A percentile compares a stretch with the other conserved stretches of the same genome.
Evolutionary conservation across 2,329 filamentous ascomycete genomes (phyloP).

Genomic region (Cladosporium velox): DNA sequence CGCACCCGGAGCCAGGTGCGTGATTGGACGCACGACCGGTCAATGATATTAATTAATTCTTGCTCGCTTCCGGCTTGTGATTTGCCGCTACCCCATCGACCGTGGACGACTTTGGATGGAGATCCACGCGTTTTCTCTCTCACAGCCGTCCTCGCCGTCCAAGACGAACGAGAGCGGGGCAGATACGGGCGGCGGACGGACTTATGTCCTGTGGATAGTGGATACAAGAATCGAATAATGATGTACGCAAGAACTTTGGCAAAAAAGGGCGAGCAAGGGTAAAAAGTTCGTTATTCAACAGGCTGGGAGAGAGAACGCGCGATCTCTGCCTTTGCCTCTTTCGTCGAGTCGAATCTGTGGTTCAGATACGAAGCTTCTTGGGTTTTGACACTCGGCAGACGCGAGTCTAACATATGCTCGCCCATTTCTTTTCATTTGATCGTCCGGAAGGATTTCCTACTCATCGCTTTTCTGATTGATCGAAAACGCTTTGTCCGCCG

Average conservation of each 20-base stretch:
- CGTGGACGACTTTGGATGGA: background rate
- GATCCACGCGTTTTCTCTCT: background rate
- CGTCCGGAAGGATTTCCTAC: conserved; percentile 14
- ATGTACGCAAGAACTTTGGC: background rate
- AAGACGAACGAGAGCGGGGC: background rate
- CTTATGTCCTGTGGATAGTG: background rate
- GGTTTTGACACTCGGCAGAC: background rate
- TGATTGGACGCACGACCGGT: background rate
- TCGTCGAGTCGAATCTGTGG: background rate
- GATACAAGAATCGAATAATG: background rate
- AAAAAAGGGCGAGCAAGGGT: background rate
- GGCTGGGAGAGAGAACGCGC: background rate
- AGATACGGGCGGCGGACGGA: background rate
- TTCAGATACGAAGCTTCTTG: background rate
- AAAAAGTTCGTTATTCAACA: background rate
- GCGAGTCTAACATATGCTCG: background rate
- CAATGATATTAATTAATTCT: background rate
- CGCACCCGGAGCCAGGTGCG: background rate
- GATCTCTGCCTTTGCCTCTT: background rate
- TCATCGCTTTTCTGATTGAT: background rate
- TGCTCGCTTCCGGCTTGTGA: background rate
- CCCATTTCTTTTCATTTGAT: background rate
- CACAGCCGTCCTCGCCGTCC: background rate
- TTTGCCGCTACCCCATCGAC: background rate
- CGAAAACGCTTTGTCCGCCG: background rate